Evolutionary conservation across 2,329 filamentous ascomycete genomes (phyloP).

Genomic region (Bimuria novae-zelandiae): DNA sequence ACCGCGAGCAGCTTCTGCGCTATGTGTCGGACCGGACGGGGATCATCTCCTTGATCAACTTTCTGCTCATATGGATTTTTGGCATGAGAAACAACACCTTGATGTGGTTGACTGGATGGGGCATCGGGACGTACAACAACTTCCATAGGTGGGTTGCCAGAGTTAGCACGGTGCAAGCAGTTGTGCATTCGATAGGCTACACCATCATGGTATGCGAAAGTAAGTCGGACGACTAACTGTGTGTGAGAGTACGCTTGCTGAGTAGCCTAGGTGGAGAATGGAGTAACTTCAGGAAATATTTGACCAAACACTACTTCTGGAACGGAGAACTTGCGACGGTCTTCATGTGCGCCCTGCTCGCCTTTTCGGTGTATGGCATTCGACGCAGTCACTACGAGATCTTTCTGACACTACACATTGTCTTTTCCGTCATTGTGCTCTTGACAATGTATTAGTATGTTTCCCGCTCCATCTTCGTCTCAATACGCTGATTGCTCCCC

Average conservation of each 20-base stretch:
- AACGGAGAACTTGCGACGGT: constrained; percentile 52
- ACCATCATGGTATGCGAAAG: constrained; percentile 50
- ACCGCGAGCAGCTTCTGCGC: constrained; percentile 51
- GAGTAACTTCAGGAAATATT: constrained; percentile 45
- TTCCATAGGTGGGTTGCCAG: constrained; percentile 71
- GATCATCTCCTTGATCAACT: constrained; percentile 65
- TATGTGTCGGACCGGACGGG: constrained; percentile 68
- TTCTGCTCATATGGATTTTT: constrained; percentile 69
- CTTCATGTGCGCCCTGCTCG: constrained; percentile 52
- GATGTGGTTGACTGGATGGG: constrained; percentile 71
- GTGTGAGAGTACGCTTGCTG: not conserved
- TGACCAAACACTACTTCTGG: constrained; percentile 55
- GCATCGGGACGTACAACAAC: constrained; percentile 67
- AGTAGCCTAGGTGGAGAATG: constrained; percentile 36
- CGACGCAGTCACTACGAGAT: constrained; percentile 54
- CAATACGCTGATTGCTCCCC: not conserved
- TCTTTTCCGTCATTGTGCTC: constrained; percentile 50
- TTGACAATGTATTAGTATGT: constrained; percentile 59
- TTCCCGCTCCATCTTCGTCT: constrained; percentile 16
- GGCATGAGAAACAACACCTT: constrained; percentile 69
- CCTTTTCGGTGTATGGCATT: constrained; percentile 58
- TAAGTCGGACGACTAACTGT: constrained; percentile 11
- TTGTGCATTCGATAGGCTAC: constrained; percentile 67
- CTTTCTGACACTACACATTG: constrained; percentile 52
- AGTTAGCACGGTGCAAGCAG: constrained; percentile 64